Percentiles rank a stretch among this genome's conserved stretches.
phyloP scores from a whole-genome alignment of 176 grass and related monocot species.

The Ananas comosus region DNA sequence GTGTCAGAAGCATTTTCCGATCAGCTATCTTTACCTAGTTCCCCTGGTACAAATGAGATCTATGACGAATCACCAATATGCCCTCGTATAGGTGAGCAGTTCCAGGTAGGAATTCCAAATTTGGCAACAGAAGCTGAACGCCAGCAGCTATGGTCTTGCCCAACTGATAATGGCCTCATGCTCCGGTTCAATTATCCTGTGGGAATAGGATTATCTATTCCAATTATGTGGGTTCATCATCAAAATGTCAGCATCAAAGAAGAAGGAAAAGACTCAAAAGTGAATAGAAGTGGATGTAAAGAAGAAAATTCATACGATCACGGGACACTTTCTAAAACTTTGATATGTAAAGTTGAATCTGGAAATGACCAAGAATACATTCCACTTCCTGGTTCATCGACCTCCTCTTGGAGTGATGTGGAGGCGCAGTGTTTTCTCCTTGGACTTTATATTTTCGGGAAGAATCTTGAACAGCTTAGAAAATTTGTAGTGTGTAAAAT shows the following conservation, averaged over 20 bases:
- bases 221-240: constrained; percentile 48
- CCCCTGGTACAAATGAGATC: constrained; percentile 41
- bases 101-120: constrained; percentile 62
- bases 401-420: constrained; percentile 43
- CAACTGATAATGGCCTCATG: constrained; percentile 14
- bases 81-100: constrained; percentile 70
- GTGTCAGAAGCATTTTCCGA: constrained; percentile 40
- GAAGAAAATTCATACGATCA: constrained; percentile 23
- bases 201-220: constrained; percentile 45
- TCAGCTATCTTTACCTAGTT: constrained; percentile 41
- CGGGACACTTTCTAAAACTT: constrained; percentile 14
- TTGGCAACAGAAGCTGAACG: constrained; percentile 29
- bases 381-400: constrained; percentile 43
- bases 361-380: constrained; percentile 23
- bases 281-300: constrained; percentile 8
- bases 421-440: constrained; percentile 69
- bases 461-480: constrained; percentile 68
- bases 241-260: constrained; percentile 24
- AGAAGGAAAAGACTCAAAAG: constrained; percentile 10
- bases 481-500: constrained; percentile 55
- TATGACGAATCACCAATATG: constrained; percentile 49
- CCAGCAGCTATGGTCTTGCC: constrained; percentile 17
- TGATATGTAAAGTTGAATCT: constrained; percentile 31
- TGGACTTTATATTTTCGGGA: constrained; percentile 85
- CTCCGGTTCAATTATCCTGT: constrained; percentile 38